Evolutionary conservation across 2,329 filamentous ascomycete species (phyloP).

Genomic region (Cytospora piceae): DNA sequence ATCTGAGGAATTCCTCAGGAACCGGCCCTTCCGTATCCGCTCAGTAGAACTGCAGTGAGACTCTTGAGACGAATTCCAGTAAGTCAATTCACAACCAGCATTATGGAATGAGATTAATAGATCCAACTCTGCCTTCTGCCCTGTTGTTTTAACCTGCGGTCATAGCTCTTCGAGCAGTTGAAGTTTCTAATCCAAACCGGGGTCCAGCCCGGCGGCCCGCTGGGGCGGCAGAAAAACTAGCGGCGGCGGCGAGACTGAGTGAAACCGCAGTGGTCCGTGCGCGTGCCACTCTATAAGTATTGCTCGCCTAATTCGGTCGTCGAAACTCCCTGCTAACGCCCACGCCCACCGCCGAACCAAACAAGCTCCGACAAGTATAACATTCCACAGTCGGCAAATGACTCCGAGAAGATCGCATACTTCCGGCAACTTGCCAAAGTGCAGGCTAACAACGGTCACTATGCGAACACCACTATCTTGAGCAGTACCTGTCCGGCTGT

Average conservation of each 20-base stretch:
- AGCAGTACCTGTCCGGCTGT: no score
- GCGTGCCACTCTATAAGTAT: no score
- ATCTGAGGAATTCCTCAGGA: constrained; percentile 7
- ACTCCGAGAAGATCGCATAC: no score
- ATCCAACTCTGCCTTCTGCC: neutral
- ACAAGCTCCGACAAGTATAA: no score
- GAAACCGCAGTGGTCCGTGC: no score
- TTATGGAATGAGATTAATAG: neutral
- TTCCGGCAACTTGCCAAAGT: no score
- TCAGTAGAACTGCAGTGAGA: neutral
- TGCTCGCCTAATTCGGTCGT: no score
- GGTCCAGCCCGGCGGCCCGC: neutral
- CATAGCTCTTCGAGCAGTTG: neutral
- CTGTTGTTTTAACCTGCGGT: neutral
- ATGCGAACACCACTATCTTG: no score
- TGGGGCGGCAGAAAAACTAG: neutral
- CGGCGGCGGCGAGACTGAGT: neutral
- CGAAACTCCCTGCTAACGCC: no score
- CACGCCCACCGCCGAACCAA: no score
- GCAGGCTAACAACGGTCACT: no score
- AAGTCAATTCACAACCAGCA: neutral
- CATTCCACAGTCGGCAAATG: no score
- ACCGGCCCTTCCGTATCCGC: neutral
- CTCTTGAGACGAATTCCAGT: neutral
- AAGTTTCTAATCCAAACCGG: neutral